Base-by-base conservation (phyloP, 176 grass and related monocot genomes). In the Bothriochloa decipiens region DNA sequence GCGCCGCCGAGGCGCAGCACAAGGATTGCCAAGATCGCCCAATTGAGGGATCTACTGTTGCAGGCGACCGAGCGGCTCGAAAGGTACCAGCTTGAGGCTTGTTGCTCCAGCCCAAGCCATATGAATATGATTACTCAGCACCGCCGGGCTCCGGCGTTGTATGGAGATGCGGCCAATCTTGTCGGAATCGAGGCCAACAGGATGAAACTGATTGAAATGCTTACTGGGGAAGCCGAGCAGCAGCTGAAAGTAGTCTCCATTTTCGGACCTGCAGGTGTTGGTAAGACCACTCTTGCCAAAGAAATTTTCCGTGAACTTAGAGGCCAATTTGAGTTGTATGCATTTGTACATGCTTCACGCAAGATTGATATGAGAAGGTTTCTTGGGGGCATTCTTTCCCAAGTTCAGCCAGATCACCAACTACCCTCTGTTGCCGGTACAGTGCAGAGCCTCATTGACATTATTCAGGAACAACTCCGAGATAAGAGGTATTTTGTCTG, bases 261-360 rank as follows among this genome's bases (percentile, higher is more conserved):
- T 50, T 4, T 66, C 7, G 82, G 81, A 17, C 27, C 81, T 47
- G 70, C 69, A 47, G 81, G 81, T 20, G 41, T 74, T 35, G 81
- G 81, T 4, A 83, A 83, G 70, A 83, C 81, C 17, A 64, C 70
- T 11, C 81, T 83, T 33, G 70, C 69, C 1, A 63, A 64, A 23
- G 55, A 73, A 23, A 7, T 74, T 2, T 83, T 74, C 69, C 27
- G 18, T 47, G 55, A 83, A 62, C 25, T 83, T 63, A 41, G 26
- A 63, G 7, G 12, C 11, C 70, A 35, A 33, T 83, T 74, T 1
- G 70, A 83, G 1, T 74, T 58, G 55, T 9, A 27, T 7, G 81
- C 70, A 64, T 83, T 74, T 74, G 68, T 72, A 26, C 22, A 53
- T 23, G 80, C 26, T 17, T 45, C 80, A 3, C 68, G 80, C 18